Evolutionary conservation across 2,329 filamentous ascomycete species (phyloP), one percentile per base, ranked within the genome.

Genomic region (Geosmithia flava): DNA sequence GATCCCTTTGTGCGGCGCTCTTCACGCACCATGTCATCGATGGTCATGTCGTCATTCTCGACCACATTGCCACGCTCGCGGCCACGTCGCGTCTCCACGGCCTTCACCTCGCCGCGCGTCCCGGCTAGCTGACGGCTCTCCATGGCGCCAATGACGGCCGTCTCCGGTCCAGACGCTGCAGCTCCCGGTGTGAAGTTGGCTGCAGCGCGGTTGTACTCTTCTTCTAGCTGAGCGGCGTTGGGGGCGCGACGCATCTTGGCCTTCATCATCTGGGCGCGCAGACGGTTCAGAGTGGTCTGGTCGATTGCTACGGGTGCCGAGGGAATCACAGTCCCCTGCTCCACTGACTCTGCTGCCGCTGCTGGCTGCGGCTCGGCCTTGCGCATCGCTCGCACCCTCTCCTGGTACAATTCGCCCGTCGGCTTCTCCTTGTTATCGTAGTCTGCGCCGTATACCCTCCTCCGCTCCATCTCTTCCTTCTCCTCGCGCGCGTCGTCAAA

Each of bases 21-120:
- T 64, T 97, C 90, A 27, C 88, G 81, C 17, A 98, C 81, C 93
- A 98, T 98, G 63, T 98, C 93, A 48, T 95, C 89, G 51, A 98
- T 85, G 29, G 74, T 83, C 89, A 98, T 97, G 57, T 97, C 89
- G 47, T 94, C 86, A 59, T 97, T 97, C 54, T 93, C 88, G 55
- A 87, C 80, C 6, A 98, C 85, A 7, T 81, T 75, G 1, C 91
- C 93, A 48, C 90, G 81, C 63, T 95, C 90, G 6, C 80, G 76
- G 2, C 90, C 91, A 45, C 90, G 80, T 59, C 85, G 93, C 50
- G 80, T 95, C 23, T 83, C 79, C 7, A 96, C 72, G 0, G 79
- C 69, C 55, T 83, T 90, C 49, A 91, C 85, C 65, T 97, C 93
- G 19, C 67, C 74, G 5, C 80, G 72, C 0, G 69, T 67, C 7